These are phyloP conservation scores for Teratosphaeria nubilosa DNA, from an alignment of 2,329 filamentous ascomycete species.

Conservation along the genomic window DNA sequence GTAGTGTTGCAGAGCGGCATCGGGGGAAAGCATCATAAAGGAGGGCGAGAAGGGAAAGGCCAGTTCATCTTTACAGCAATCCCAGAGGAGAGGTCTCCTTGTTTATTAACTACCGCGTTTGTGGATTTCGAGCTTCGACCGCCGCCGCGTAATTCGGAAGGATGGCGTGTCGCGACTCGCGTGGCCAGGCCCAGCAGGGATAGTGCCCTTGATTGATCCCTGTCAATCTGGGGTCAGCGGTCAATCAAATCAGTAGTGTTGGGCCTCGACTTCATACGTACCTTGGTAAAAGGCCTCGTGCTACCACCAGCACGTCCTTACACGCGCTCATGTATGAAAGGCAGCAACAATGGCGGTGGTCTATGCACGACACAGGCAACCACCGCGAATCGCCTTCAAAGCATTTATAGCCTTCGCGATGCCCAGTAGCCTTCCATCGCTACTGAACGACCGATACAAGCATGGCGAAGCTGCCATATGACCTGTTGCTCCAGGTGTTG, in stretches of 20 bases:
- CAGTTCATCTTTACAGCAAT: not conserved
- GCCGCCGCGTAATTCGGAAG: not conserved
- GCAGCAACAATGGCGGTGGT: too few species aligned
- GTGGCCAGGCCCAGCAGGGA: not conserved
- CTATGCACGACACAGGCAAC: too few species aligned
- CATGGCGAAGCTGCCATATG: slow-evolving; percentile 2
- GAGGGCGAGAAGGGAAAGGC: not conserved
- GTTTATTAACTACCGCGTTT: not conserved
- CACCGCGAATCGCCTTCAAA: not conserved
- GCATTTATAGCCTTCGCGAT: not conserved
- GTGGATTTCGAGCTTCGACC: not conserved
- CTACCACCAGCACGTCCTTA: not conserved
- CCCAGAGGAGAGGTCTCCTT: not conserved
- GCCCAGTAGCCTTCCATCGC: not conserved
- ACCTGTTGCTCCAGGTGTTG: slow-evolving; percentile 3
- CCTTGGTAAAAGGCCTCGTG: not conserved
- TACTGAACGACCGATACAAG: not conserved
- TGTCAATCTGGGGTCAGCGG: not conserved
- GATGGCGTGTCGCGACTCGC: not conserved
- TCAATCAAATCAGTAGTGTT: not conserved
- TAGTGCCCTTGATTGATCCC: not conserved
- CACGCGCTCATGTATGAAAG: not conserved
- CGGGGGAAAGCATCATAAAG: slow-evolving; percentile 11
- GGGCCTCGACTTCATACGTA: too few species aligned
- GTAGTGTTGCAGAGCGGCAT: slow-evolving; percentile 9